phyloP scores from a whole-genome alignment of 257 asterid genomes.

The Gynochthodes officinalis region DNA sequence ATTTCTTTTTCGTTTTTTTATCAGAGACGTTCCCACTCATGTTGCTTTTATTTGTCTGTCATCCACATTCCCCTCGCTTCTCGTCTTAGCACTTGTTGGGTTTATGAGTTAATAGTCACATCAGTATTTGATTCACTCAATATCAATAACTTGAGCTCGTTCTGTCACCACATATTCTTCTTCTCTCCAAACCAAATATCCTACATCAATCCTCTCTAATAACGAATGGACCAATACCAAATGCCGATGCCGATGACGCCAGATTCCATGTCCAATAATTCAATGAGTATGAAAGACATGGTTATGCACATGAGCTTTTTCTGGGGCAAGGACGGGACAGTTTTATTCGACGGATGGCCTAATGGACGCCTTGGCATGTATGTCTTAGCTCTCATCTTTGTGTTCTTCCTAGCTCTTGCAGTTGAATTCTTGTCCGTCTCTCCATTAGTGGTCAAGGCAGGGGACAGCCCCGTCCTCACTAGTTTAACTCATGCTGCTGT shows the following conservation, averaged over 20 bases:
- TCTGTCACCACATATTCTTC: too few species aligned
- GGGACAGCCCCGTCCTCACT: conserved; percentile 22
- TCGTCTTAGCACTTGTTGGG: too few species aligned
- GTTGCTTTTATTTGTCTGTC: neutral
- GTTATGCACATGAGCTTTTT: conserved; percentile 37
- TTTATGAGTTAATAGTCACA: too few species aligned
- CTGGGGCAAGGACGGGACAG: conserved; percentile 37
- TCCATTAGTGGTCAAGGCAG: conserved; percentile 21
- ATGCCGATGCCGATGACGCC: conserved; percentile 28
- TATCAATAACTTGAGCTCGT: too few species aligned
- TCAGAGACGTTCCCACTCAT: neutral
- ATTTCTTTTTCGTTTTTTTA: too few species aligned
- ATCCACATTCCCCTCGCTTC: neutral
- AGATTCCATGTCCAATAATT: conserved; percentile 8
- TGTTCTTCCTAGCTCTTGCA: conserved; percentile 39
- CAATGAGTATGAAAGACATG: conserved; percentile 30
- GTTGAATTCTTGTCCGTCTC: conserved; percentile 40
- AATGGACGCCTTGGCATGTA: conserved; percentile 49
- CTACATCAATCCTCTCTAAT: neutral
- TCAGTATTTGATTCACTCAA: too few species aligned
- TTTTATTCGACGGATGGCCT: conserved; percentile 41
- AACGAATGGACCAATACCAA: conserved; percentile 7
- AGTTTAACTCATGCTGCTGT: conserved; percentile 34
- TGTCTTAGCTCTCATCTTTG: conserved; percentile 42
- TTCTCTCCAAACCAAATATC: neutral